Evolutionary conservation across 2,329 filamentous ascomycete genomes (phyloP).

Genomic region (Penicillium sp.): DNA sequence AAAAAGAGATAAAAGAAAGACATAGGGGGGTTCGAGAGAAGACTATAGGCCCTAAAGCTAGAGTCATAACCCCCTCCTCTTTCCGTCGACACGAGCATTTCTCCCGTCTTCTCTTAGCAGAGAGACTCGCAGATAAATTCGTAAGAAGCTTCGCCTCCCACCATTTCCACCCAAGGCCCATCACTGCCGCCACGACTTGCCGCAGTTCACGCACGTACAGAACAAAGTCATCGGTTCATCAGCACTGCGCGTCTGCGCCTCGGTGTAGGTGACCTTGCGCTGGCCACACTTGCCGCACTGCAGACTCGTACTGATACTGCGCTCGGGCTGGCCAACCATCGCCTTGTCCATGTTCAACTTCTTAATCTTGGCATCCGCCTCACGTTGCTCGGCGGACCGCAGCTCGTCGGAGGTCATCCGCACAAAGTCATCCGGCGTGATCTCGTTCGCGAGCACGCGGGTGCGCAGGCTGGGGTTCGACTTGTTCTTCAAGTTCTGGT

Average conservation of each 20-base stretch:
- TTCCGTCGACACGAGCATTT: neutral
- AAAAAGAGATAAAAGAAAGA: conserved; percentile 8
- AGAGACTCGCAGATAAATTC: neutral
- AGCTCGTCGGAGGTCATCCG: conserved; percentile 87
- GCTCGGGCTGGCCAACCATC: conserved; percentile 89
- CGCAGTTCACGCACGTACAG: conserved; percentile 52
- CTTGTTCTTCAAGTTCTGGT: conserved; percentile 92
- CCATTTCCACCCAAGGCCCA: neutral
- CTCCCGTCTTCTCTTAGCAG: neutral
- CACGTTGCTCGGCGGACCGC: conserved; percentile 79
- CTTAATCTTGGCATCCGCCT: conserved; percentile 73
- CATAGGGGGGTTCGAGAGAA: conserved; percentile 1
- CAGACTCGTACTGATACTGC: conserved; percentile 83
- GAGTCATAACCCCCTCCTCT: neutral
- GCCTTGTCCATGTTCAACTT: conserved; percentile 97
- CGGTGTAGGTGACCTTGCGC: conserved; percentile 92
- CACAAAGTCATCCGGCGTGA: conserved; percentile 74
- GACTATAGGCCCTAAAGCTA: neutral
- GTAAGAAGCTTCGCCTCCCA: no score
- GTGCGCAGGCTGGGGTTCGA: conserved; percentile 76
- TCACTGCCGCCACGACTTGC: conserved; percentile 51
- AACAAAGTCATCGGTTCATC: conserved; percentile 75
- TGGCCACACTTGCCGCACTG: conserved; percentile 90
- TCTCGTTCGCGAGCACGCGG: conserved; percentile 73
- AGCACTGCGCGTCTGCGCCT: conserved; percentile 92